A percentile compares a stretch with the other conserved stretches of the same genome.
Evolutionary conservation across 2,329 filamentous ascomycete genomes (phyloP).

Genomic region (Didymella keratinophila): DNA sequence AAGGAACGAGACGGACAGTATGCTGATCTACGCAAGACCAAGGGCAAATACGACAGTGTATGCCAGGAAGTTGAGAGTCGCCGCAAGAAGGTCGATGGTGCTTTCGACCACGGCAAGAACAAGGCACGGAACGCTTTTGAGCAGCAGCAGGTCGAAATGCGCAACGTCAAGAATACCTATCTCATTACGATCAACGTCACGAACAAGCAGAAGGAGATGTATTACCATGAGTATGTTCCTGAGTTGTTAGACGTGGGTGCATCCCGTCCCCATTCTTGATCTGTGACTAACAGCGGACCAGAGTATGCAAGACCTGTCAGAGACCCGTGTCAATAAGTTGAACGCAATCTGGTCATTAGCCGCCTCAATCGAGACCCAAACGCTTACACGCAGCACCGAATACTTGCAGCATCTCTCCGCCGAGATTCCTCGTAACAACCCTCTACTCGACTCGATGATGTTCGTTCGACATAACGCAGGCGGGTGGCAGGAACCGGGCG

Average conservation of each 20-base stretch:
- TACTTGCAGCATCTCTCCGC: slow-evolving; percentile 75
- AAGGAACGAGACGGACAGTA: slow-evolving; percentile 88
- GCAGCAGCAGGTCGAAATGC: slow-evolving; percentile 92
- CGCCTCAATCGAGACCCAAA: slow-evolving; percentile 78
- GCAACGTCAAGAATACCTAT: slow-evolving; percentile 98
- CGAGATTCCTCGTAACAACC: slow-evolving; percentile 88
- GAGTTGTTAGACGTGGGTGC: slow-evolving; percentile 81
- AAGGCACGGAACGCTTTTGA: slow-evolving; percentile 93
- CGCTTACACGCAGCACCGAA: slow-evolving; percentile 75
- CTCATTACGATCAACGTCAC: slow-evolving; percentile 95
- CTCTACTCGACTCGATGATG: slow-evolving; percentile 95
- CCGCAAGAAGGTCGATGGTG: slow-evolving; percentile 91
- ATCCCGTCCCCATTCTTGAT: neutral
- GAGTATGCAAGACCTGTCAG: slow-evolving; percentile 87
- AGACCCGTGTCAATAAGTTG: slow-evolving; percentile 83
- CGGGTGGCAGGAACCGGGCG: slow-evolving; percentile 80
- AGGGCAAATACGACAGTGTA: slow-evolving; percentile 88
- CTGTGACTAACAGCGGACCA: slow-evolving; percentile 31
- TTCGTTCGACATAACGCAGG: slow-evolving; percentile 91
- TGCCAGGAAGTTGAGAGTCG: slow-evolving; percentile 95
- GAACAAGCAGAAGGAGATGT: slow-evolving; percentile 96
- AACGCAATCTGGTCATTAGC: slow-evolving; percentile 88
- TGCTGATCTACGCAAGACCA: slow-evolving; percentile 84
- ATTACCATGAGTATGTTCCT: slow-evolving; percentile 96
- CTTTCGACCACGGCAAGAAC: slow-evolving; percentile 84